Conservation (phyloP, 148 eudicot species). For the Arbutus unedo region DNA sequence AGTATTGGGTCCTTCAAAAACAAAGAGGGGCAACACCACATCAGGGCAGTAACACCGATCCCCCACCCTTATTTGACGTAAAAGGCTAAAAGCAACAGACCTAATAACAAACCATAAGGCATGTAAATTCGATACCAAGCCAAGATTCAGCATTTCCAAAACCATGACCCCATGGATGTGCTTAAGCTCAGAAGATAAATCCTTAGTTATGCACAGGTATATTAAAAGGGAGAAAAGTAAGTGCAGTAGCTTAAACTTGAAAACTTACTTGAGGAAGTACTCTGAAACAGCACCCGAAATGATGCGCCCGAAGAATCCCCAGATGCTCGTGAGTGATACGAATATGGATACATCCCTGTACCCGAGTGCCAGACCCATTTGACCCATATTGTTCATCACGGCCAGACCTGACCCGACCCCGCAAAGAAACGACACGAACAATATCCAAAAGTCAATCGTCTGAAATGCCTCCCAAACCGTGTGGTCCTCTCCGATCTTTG, state of each 20-base stretch:
- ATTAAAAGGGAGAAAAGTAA: background rate
- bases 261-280: constrained; percentile 80
- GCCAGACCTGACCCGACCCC: constrained; percentile 94
- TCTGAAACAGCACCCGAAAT: constrained; percentile 80
- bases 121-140: no score
- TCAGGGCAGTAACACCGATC: no score
- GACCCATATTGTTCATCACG: constrained; percentile 94
- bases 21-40: no score
- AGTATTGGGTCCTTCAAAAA: no score
- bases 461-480: constrained; percentile 63
- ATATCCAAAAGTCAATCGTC: constrained; percentile 82
- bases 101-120: no score
- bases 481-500: constrained; percentile 54
- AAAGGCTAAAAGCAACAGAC: no score
- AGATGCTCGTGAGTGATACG: constrained; percentile 81
- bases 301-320: constrained; percentile 91
- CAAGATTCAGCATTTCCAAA: no score
- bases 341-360: constrained; percentile 81
- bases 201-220: background rate
- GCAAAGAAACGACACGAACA: constrained; percentile 77
- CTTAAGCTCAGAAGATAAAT: no score
- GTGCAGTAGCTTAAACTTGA: background rate
- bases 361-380: constrained; percentile 90
- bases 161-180: no score
- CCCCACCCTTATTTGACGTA: no score